Conservation (phyloP, 768 basidiomycete genomes). For the Aureoboletus auriporus region DNA sequence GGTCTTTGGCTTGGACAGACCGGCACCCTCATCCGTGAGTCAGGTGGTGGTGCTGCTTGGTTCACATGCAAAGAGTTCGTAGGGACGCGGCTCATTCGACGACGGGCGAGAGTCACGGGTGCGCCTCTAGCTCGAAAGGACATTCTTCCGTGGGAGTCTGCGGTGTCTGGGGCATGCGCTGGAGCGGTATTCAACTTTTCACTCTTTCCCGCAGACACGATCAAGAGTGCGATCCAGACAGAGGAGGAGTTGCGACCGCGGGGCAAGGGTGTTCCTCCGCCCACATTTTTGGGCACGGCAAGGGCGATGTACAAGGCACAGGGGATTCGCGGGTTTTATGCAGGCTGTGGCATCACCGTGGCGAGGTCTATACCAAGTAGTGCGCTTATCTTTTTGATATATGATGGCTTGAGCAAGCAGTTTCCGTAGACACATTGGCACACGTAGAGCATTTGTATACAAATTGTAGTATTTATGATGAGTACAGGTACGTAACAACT, state of each 20-base stretch:
- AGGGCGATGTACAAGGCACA: conserved; percentile 67
- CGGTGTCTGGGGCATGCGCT: conserved; percentile 80
- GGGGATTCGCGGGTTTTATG: conserved; percentile 84
- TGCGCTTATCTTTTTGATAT: conserved; percentile 90
- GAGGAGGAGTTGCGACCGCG: conserved; percentile 77
- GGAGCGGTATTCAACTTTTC: conserved; percentile 83
- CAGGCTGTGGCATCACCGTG: conserved; percentile 90
- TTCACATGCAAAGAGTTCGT: conserved; percentile 84
- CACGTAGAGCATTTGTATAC: too few species aligned
- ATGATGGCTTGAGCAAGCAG: conserved; percentile 64
- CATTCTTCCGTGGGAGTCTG: conserved; percentile 76
- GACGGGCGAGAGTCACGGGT: conserved; percentile 33
- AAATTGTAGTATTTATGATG: too few species aligned
- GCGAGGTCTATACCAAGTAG: conserved; percentile 83
- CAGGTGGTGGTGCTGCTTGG: conserved; percentile 89
- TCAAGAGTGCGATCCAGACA: conserved; percentile 95
- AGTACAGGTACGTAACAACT: too few species aligned
- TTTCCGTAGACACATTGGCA: conserved; percentile 36
- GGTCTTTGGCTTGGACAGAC: conserved; percentile 98
- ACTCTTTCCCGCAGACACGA: conserved; percentile 93
- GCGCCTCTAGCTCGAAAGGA: conserved; percentile 36
- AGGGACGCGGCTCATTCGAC: conserved; percentile 54
- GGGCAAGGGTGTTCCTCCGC: conserved; percentile 27
- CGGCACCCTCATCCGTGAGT: conserved; percentile 90
- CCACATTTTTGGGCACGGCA: conserved; percentile 55